Evolutionary conservation across 139 green algal genomes (phyloP), one percentile per base, ranked within the genome.

Genomic region (Pseudopediastrum boryanum): DNA sequence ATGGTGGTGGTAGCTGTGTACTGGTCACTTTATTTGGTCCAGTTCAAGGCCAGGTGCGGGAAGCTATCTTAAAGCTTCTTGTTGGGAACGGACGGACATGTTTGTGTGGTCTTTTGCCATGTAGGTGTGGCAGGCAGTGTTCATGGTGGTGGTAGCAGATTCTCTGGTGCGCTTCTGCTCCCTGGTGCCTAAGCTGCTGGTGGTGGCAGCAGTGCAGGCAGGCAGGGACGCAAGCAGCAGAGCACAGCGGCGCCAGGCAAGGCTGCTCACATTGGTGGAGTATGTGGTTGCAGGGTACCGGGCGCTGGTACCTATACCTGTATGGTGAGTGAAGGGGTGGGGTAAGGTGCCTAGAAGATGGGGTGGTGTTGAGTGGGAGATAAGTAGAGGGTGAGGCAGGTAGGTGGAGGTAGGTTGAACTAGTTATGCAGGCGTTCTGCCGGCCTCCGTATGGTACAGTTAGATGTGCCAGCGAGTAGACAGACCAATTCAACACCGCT

Each of bases 181-280:
- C 0, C 82, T 92, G 13, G 51, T 68, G 3, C 64, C 85, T 9
- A 94, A 94, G 75, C 80, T 88, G 29, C 8, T 84, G 58, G 39
- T 86, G 69, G 35, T 87, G 64, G 63, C 54, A 12, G 42, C 61
- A 35, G 51, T n/a, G 9, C 56, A 78, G 16, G 74, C 80, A 13
- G 38, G 52, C n/a, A 61, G 44, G 2, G 23, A 23, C 44, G 27
- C 33, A 23, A 70, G 12, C 31, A 71, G 63, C 63, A 71, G 63
- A n/a, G 44, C 35, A 4, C 33, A 58, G 10, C 71, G 83, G 7
- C 68, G 73, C 23, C 83, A 88, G 52, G 67, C 62, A 3, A 65
- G 85, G 48, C 16, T 86, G 8, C 66, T 93, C 50, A 86, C 90
- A 0, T 41, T 85, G 2, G 9, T 90, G 43, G 90, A 95, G 74